These are phyloP conservation scores for Sarocladium oryzae DNA, from an alignment of 2,329 filamentous ascomycete species.

Conservation along the genomic window DNA sequence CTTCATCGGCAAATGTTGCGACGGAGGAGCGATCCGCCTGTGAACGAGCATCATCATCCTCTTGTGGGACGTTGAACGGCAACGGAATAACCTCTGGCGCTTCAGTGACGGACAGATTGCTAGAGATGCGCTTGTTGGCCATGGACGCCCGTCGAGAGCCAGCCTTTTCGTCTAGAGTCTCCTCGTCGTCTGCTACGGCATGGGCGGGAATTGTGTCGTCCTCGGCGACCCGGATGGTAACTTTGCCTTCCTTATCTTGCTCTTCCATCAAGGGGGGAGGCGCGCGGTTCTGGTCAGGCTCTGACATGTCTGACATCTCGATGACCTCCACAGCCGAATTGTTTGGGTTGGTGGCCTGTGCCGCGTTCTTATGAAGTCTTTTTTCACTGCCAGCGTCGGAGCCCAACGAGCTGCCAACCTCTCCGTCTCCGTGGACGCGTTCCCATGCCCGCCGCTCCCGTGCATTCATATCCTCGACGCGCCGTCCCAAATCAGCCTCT, in stretches of 20 bases:
- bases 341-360: conserved; percentile 22
- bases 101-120: conserved; percentile 22
- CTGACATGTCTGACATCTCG: conserved; percentile 47
- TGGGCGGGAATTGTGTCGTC: conserved; percentile 35
- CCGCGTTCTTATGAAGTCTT: conserved; percentile 25
- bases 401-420: conserved; percentile 30
- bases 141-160: conserved; percentile 14
- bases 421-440: conserved; percentile 61
- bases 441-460: conserved; percentile 69
- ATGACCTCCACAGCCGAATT: conserved; percentile 33
- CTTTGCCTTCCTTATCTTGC: conserved; percentile 34
- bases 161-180: conserved; percentile 25
- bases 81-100: conserved; percentile 52
- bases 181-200: conserved; percentile 16
- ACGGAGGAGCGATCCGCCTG: conserved; percentile 57
- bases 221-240: conserved; percentile 47
- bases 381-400: conserved; percentile 47
- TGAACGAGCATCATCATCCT: conserved; percentile 30
- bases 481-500: conserved; percentile 64
- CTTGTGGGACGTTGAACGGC: conserved; percentile 54
- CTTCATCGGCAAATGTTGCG: conserved; percentile 60
- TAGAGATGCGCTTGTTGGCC: conserved; percentile 12
- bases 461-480: conserved; percentile 55
- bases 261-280: conserved; percentile 35
- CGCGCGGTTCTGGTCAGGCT: conserved; percentile 22